These are phyloP conservation scores for Irpex sp. DNA, from an alignment of 1,284 basidiomycete genomes.

Conservation along the genomic window DNA sequence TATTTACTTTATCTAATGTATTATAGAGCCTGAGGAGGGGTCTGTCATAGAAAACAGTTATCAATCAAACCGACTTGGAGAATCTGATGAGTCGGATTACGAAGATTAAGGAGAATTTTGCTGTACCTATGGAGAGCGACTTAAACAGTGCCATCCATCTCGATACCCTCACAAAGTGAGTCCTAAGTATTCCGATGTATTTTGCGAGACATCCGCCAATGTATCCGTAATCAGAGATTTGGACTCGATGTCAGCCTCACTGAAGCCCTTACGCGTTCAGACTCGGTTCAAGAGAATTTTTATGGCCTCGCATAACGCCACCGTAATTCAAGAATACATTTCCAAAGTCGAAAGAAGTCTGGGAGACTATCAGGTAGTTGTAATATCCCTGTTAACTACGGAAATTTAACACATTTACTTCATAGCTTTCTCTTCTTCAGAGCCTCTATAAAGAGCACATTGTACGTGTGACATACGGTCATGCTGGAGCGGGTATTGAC, in stretches of 20 bases:
- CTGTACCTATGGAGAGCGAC: not conserved
- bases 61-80: not conserved
- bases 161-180: not conserved
- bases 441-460: not conserved
- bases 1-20: not conserved
- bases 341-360: not conserved
- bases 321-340: not conserved
- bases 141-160: not conserved
- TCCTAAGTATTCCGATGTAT: not conserved
- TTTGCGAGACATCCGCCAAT: not conserved
- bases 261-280: not conserved
- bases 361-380: not conserved
- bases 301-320: not conserved
- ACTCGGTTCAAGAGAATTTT: not conserved
- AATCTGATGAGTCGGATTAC: not conserved
- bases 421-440: not conserved
- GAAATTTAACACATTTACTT: not conserved
- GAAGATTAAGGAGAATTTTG: not conserved
- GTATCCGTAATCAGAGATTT: not conserved
- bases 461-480: not conserved
- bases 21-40: not conserved
- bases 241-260: not conserved
- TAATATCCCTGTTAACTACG: not conserved
- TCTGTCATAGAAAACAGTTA: not conserved
- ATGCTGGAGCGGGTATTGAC: not conserved